These are phyloP conservation scores for Hippophae tibetana DNA, from an alignment of 306 rosid species.

Conservation along the genomic window DNA sequence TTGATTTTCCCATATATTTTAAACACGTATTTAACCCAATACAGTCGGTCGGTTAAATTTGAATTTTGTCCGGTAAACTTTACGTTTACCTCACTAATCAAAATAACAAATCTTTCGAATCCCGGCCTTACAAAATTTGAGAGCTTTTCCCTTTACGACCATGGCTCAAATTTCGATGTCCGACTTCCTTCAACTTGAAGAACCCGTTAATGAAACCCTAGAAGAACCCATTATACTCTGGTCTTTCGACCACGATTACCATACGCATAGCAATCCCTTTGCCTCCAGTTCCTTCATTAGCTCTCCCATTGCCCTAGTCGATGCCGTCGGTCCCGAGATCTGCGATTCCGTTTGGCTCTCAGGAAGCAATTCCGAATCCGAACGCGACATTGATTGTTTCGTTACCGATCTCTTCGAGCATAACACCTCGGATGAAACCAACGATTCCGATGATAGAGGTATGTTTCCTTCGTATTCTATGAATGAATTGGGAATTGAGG, in stretches of 20 bases:
- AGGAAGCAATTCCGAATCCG: slow-evolving; percentile 50
- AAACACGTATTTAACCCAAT: too few relatives aligned
- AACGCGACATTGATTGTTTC: slow-evolving; percentile 46
- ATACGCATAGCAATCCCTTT: slow-evolving; percentile 28
- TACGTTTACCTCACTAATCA: too few relatives aligned
- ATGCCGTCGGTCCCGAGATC: slow-evolving; percentile 26
- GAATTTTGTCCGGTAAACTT: too few relatives aligned
- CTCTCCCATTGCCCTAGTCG: slow-evolving; percentile 1
- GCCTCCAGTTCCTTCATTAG: slow-evolving; percentile 28
- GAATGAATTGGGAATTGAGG: slow-evolving; percentile 23
- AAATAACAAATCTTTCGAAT: too few relatives aligned
- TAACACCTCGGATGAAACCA: slow-evolving; percentile 15
- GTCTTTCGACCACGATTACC: slow-evolving; percentile 9
- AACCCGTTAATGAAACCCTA: too few relatives aligned
- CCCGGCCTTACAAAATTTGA: too few relatives aligned
- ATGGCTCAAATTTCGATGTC: too few relatives aligned
- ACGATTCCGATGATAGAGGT: slow-evolving; percentile 1
- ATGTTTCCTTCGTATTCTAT: slow-evolving; percentile 1
- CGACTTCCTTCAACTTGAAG: too few relatives aligned
- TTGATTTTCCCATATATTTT: too few relatives aligned
- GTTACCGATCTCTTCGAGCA: slow-evolving; percentile 69
- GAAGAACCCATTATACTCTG: too few relatives aligned
- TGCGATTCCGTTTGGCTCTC: slow-evolving; percentile 31
- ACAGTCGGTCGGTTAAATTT: too few relatives aligned
- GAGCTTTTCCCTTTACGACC: too few relatives aligned